Base-by-base conservation (phyloP, 371 early-diverging fungal genomes). In the Blastocladiella emersonii region DNA sequence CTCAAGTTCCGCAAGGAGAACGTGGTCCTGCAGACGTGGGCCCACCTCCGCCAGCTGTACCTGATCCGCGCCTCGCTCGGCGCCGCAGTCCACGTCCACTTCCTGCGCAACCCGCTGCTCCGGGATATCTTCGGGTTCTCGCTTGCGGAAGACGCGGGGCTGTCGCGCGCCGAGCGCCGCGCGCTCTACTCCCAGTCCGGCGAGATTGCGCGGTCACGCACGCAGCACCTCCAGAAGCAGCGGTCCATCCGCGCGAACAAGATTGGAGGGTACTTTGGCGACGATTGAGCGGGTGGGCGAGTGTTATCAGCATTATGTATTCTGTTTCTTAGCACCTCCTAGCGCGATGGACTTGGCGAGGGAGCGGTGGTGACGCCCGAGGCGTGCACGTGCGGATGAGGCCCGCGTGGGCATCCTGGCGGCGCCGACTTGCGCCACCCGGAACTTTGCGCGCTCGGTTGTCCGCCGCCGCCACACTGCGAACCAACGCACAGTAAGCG, bases 21-120 rank as follows among this genome's bases (percentile, higher is more conserved):
- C 1, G 64, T 82, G 37, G 57, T 41, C 8, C 75, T 82, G 56
- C 57, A 66, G 15, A 64, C 63, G 21, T 81, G 81, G 81, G 53
- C 61, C n/a, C 72, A 78, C 39, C 77, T 81, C 27, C 41, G 66
- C 43, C 75, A 76, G 32, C 64, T 79, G 21, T 65, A 75, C 27
- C 67, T 73, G 15, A 76, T 80, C 57, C 68, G 76, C 15, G 63
- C 66, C 0, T 63, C 59, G 10, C 61, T 80, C 34, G 72, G 71
- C 55, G 74, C 72, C 34, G 80, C 80, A 0, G 30, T 81, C 45
- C 71, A 71, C 30, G 68, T 64, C 17, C 81, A 81, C 36, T 75
- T 81, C 34, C 65, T 67, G n/a, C 70, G 70, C 23, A 81, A 81
- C 61, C 72, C 69, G 35, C 49, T 81, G 39, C 23, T 81, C 60